Percentiles rank a stretch among this genome's conserved stretches.
phyloP scores from a whole-genome alignment of 2,329 filamentous ascomycete species.

The Cercospora sp. region DNA sequence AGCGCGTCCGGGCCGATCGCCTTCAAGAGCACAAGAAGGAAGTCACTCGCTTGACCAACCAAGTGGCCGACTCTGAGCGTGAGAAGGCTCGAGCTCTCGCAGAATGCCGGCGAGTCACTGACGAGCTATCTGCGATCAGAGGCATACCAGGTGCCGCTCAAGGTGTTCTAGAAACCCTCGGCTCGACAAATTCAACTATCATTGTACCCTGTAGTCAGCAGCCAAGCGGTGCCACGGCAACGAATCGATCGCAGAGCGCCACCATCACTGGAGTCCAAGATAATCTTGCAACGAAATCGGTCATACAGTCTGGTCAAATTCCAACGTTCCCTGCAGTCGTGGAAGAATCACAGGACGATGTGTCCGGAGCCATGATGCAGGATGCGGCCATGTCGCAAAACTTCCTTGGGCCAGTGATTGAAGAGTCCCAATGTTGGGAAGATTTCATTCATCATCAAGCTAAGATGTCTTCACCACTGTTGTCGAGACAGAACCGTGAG shows the following conservation, averaged over 20 bases:
- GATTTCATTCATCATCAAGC: background rate
- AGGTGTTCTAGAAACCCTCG: background rate
- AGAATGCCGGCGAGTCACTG: constrained; percentile 4
- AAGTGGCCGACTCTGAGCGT: background rate
- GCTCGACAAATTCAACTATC: background rate
- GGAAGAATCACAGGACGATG: background rate
- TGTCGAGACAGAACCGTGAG: background rate
- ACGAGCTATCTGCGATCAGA: background rate
- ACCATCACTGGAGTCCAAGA: background rate
- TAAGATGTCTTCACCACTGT: background rate
- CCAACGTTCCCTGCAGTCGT: background rate
- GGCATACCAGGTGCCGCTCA: background rate
- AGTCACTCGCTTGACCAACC: background rate
- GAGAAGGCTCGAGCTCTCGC: background rate
- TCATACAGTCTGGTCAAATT: background rate
- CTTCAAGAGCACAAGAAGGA: background rate
- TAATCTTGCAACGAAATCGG: background rate
- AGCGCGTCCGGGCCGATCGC: background rate
- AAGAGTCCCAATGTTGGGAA: background rate
- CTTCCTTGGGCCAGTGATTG: background rate
- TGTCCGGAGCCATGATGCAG: background rate
- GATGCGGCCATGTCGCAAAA: background rate
- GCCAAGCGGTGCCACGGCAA: background rate
- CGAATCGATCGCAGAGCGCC: background rate
- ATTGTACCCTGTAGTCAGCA: background rate